phyloP scores from a whole-genome alignment of 2,329 filamentous ascomycete species.

The Mycogone perniciosa region DNA sequence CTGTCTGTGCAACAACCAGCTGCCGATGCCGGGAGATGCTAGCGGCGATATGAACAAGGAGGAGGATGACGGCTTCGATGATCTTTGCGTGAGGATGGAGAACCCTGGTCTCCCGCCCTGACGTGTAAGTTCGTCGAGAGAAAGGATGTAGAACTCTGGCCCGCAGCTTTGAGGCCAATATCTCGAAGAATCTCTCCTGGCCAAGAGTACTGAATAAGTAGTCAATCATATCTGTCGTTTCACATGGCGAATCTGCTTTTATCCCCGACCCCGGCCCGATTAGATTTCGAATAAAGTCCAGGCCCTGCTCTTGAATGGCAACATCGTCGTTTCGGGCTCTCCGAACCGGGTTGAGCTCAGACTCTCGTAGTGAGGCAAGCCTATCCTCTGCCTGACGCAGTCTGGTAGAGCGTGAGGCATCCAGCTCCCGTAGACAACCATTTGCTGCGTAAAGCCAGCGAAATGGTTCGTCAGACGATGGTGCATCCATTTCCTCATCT shows the following conservation, averaged over 20 bases:
- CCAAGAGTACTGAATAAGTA: conserved; percentile 71
- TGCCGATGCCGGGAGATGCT: conserved; percentile 72
- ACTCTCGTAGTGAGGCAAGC: conserved; percentile 50
- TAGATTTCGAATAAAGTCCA: conserved; percentile 85
- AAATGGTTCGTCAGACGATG: conserved; percentile 39
- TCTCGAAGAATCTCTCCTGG: conserved; percentile 70
- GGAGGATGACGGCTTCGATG: conserved; percentile 69
- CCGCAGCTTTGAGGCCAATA: conserved; percentile 71
- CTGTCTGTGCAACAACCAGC: conserved; percentile 67
- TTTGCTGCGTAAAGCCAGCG: conserved; percentile 30
- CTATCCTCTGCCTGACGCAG: conserved; percentile 45
- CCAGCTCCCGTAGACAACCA: conserved; percentile 27
- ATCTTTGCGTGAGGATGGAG: conserved; percentile 61
- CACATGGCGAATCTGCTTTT: conserved; percentile 42
- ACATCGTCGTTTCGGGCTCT: conserved; percentile 71
- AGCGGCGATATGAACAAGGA: conserved; percentile 84
- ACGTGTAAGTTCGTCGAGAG: conserved; percentile 33
- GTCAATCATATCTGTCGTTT: conserved; percentile 72
- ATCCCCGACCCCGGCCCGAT: conserved; percentile 53
- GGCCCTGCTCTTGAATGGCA: conserved; percentile 81
- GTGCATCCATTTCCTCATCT: conserved; percentile 55
- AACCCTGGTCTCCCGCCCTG: conserved; percentile 39
- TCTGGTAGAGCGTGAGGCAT: conserved; percentile 33
- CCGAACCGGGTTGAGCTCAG: conserved; percentile 60
- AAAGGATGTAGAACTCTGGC: conserved; percentile 51